Percentiles rank a stretch among this genome's conserved stretches.
These are phyloP conservation scores for Ceratocystis papillata DNA, from an alignment of 2,329 filamentous ascomycete species.

Conservation along the genomic window DNA sequence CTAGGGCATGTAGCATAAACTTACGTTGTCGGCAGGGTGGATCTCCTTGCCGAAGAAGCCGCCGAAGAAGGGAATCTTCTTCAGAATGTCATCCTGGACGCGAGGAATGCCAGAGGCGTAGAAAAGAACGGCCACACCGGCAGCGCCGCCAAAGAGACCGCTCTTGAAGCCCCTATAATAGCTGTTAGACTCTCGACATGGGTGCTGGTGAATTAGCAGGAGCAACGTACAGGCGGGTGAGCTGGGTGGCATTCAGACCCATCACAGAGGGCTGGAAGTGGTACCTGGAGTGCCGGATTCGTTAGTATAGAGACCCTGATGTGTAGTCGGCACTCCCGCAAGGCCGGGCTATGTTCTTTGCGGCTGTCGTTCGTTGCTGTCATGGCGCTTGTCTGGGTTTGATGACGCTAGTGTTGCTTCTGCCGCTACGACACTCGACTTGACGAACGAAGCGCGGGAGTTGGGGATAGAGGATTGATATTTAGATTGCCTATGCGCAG, in stretches of 20 bases:
- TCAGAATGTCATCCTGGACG: conserved; percentile 49
- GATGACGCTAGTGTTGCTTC: too few relatives aligned
- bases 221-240: conserved; percentile 43
- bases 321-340: conserved; percentile 15
- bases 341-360: too few relatives aligned
- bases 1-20: not conserved
- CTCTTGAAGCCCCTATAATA: conserved; percentile 41
- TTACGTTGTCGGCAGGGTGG: conserved; percentile 25
- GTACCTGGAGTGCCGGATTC: conserved; percentile 39
- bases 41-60: conserved; percentile 17
- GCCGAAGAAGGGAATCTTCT: conserved; percentile 33
- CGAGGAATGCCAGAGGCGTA: conserved; percentile 52
- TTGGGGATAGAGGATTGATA: not conserved
- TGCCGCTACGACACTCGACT: too few relatives aligned
- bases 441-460: too few relatives aligned
- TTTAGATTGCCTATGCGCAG: too few relatives aligned
- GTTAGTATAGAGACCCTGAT: conserved; percentile 28
- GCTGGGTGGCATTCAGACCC: conserved; percentile 42
- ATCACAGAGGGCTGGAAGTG: conserved; percentile 45
- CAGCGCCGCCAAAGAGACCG: conserved; percentile 47
- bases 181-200: conserved; percentile 3
- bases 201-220: not conserved
- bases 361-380: too few relatives aligned
- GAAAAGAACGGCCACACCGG: conserved; percentile 48
- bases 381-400: too few relatives aligned